Evolutionary conservation across 2,329 filamentous ascomycete species (phyloP), one percentile per base, ranked within the genome.

Genomic region (Helotiales sp.): DNA sequence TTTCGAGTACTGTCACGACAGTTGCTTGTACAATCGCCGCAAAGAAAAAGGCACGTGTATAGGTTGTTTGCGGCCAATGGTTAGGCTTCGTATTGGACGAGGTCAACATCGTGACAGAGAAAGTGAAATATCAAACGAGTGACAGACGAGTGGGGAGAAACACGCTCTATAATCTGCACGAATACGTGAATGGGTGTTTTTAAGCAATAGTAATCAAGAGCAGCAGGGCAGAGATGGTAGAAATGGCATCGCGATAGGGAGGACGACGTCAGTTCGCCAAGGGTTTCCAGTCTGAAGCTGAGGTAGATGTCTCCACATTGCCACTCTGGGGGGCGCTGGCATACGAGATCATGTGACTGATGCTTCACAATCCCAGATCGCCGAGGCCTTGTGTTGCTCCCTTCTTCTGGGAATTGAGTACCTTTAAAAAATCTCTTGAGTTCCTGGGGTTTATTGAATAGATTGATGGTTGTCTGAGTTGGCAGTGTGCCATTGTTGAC

Each of bases 11-110:
- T 28, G 26, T 61, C 15, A 61, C 58, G 24, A 34, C 26, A 30
- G 26, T 61, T 26, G 58, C 40, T 61, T 61, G 58, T 7, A 61
- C n/a, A 10, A 61, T 61, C 7, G 58, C 43, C 7, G 43, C 45
- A 15, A 61, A 22, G 24, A 61, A 32, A 13, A 61, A 61, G 6
- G 40, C 40, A 49, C 58, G 58, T 61, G 58, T 61, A 40, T 11
- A 59, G 22, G 20, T 43, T 26, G 32, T 59, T 13, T 43, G 32
- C 3, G 55, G 55, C 32, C 55, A 59, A 43, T 43, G 20, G 4
- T 20, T 43, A 40, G 20, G 32, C 24, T 43, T 59, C 15, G 20
- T 40, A 43, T 59, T 26, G 1, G 55, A 43, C 4, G 32, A 6
- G 8, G 15, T 28, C 13, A 26, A 59, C 32, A 59, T 59, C 7